Evolutionary conservation across 345 rosid genomes (phyloP).

Genomic region (Abelmoschus esculentus): DNA sequence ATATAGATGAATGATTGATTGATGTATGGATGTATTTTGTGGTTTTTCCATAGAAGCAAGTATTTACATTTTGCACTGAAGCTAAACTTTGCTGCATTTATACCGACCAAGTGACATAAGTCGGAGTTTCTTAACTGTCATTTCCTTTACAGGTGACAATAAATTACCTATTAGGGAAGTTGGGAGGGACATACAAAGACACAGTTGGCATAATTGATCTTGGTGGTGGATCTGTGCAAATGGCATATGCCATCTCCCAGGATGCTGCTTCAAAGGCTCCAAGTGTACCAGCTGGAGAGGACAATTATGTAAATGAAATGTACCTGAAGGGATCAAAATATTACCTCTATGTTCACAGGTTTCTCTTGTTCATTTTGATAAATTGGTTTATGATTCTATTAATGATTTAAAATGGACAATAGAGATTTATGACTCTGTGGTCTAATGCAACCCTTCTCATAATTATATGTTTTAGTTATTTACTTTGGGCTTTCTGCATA

Average conservation of each 20-base stretch:
- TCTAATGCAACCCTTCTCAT: not conserved
- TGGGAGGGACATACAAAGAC: constrained; percentile 61
- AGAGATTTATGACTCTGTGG: not conserved
- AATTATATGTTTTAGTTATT: constrained; percentile 1
- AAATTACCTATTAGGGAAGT: constrained; percentile 69
- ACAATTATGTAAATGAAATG: constrained; percentile 75
- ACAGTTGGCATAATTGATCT: constrained; percentile 99
- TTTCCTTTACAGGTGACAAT: constrained; percentile 27
- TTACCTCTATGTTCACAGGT: constrained; percentile 96
- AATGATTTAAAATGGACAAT: not conserved
- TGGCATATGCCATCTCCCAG: constrained; percentile 61
- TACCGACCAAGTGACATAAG: not conserved
- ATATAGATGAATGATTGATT: not conserved
- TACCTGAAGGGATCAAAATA: constrained; percentile 62
- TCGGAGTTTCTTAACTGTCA: not conserved
- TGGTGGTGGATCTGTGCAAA: no score
- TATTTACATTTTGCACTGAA: not conserved
- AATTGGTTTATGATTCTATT: constrained; percentile 1
- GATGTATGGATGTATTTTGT: not conserved
- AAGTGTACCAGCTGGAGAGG: constrained; percentile 55
- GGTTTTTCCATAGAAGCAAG: not conserved
- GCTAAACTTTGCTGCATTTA: not conserved
- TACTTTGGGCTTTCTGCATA: constrained; percentile 17
- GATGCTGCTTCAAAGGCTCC: not conserved
- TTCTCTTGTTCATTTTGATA: constrained; percentile 10